Base-by-base conservation (phyloP, 2,329 filamentous ascomycete genomes). In the Pseudogymnoascus sp. region DNA sequence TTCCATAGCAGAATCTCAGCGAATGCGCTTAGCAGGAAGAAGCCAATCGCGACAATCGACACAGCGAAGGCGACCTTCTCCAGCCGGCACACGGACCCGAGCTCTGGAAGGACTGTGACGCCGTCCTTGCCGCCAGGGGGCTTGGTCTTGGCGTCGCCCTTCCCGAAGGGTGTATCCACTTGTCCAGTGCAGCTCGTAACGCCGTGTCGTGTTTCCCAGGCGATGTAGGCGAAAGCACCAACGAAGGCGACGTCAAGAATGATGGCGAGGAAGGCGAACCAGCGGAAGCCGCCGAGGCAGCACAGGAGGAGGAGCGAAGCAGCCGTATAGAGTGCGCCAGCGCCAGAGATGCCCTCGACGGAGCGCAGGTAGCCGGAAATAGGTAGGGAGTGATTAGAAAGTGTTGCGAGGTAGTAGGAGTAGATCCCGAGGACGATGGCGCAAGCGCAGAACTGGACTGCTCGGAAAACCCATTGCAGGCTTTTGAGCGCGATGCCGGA, bases 361-460 rank as follows among this genome's bases (percentile, higher is more conserved):
- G 89, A 90, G 61, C 86, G 85, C 63, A 87, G 76, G 76, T 83
- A 87, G 67, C 74, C 83, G 15, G 81, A 78, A 66, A 92, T 92
- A 62, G 70, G 62, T 11, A 86, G 73, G 67, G 85, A 69, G 74
- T 90, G 84, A 69, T 87, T 83, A 64, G 82, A 73, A 11, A 92
- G 82, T 7, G 88, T 82, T 7, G 88, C 84, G 58, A 97, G 84
- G 80, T 92, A 95, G 80, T 95, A 96, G 58, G 86, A 87, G 79
- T 88, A 92, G 70, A 94, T 83, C 67, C 83, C 88, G 64, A 97
- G 82, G 64, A 93, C 82, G 66, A 96, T 80, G 63, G 81, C 84
- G 7, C 87, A 80, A 73, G 85, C 89, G 71, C 83, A 79, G 74
- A 96, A 88, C 69, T 90, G 84, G 62, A 96, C 75, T 66, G 81